These are phyloP conservation scores for Gossypium thurberi DNA, from an alignment of 345 rosid genomes.

Conservation along the genomic window DNA sequence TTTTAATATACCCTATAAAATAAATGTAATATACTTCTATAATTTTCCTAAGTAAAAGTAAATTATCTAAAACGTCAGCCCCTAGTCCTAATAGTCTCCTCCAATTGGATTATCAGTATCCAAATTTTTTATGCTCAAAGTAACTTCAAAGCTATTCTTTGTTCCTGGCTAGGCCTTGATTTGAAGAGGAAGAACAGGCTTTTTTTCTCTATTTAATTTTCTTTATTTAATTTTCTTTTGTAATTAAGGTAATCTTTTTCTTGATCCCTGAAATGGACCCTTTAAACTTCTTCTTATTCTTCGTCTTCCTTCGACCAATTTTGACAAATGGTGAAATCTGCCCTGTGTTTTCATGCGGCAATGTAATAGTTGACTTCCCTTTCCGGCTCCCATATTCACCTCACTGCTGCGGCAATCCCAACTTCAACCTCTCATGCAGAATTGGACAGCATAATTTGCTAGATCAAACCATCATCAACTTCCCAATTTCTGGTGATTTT, in stretches of 20 bases:
- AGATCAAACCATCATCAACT: not conserved
- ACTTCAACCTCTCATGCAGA: constrained; percentile 7
- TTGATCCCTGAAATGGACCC: constrained; percentile 5
- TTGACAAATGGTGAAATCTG: not conserved
- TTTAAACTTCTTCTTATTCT: not conserved
- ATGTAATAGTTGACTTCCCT: not conserved
- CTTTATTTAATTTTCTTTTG: not conserved
- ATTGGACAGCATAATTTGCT: not conserved
- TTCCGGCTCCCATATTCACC: not conserved
- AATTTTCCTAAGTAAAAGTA: too few relatives aligned
- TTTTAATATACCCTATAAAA: too few relatives aligned
- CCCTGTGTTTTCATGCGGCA: not conserved
- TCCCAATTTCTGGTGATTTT: constrained; percentile 8
- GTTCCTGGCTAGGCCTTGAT: not conserved
- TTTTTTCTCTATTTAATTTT: too few relatives aligned
- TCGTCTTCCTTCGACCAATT: not conserved
- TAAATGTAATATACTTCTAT: too few relatives aligned
- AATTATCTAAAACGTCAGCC: not conserved
- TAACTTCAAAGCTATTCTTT: not conserved
- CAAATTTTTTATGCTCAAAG: not conserved
- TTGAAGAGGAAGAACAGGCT: too few relatives aligned
- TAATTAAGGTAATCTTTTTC: not conserved
- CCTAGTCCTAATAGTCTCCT: not conserved
- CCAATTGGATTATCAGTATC: not conserved
- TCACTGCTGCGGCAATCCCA: constrained; percentile 12